A percentile compares a stretch with the other conserved stretches of the same genome.
Evolutionary conservation across 1,284 basidiomycete genomes (phyloP).

Genomic region (Malassezia slooffiae): DNA sequence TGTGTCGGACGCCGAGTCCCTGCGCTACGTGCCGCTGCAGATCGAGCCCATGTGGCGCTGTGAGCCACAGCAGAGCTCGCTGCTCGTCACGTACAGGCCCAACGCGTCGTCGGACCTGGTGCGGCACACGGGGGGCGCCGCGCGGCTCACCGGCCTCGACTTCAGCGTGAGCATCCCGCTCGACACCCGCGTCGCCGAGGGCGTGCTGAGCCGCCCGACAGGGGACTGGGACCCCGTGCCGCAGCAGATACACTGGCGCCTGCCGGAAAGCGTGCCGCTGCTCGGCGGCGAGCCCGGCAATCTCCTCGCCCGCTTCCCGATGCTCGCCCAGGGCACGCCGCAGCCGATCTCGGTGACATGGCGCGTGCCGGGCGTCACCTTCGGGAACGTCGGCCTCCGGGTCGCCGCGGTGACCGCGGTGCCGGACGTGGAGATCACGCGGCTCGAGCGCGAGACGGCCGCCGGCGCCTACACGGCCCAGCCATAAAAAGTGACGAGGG

Average conservation of each 20-base stretch:
- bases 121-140: background rate
- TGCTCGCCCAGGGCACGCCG: constrained; percentile 4
- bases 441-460: constrained; percentile 2
- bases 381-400: constrained; percentile 5
- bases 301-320: constrained; percentile 11
- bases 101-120: constrained; percentile 25
- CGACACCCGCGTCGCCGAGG: constrained; percentile 6
- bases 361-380: background rate
- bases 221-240: constrained; percentile 11
- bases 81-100: constrained; percentile 50
- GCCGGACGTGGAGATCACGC: background rate
- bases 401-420: background rate
- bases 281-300: background rate
- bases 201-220: constrained; percentile 6
- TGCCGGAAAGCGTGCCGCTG: background rate
- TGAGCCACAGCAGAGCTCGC: constrained; percentile 50
- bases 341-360: constrained; percentile 2
- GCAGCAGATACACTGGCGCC: background rate
- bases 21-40: constrained; percentile 47
- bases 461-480: constrained; percentile 8
- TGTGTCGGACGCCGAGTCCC: constrained; percentile 43
- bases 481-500: no score
- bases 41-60: constrained; percentile 52
- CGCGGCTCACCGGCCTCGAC: constrained; percentile 6
- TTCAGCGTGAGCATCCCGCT: constrained; percentile 5